phyloP scores from a whole-genome alignment of 306 rosid species.

The Dryas octopetala region DNA sequence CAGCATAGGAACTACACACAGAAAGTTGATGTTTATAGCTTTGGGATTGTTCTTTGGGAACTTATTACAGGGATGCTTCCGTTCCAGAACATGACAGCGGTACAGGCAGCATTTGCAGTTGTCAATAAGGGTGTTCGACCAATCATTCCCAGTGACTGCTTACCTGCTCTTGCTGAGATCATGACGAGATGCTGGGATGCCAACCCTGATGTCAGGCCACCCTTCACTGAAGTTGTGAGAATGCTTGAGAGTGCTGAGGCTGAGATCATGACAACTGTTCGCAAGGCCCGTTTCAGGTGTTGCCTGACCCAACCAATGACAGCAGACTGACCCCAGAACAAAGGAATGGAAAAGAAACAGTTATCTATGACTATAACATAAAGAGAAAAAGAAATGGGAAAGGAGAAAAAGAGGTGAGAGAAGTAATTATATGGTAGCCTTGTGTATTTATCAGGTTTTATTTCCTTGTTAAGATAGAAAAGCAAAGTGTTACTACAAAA shows the following conservation, averaged over 20 bases:
- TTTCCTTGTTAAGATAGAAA: slow-evolving; percentile 36
- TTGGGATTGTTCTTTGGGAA: slow-evolving; percentile 98
- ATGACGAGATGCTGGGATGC: slow-evolving; percentile 99
- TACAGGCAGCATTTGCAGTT: slow-evolving; percentile 99
- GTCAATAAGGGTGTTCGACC: slow-evolving; percentile 93
- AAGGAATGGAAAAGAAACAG: slow-evolving; percentile 33
- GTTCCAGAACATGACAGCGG: slow-evolving; percentile 98
- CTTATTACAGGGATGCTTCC: slow-evolving; percentile 98
- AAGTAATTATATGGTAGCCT: slow-evolving; percentile 49
- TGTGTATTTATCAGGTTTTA: slow-evolving; percentile 59
- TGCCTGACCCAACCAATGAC: slow-evolving; percentile 94
- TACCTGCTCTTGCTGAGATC: slow-evolving; percentile 84
- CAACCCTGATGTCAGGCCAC: slow-evolving; percentile 93
- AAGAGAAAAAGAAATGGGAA: slow-evolving; percentile 36
- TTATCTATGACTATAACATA: slow-evolving; percentile 25
- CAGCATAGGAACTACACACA: slow-evolving; percentile 98
- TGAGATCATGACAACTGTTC: slow-evolving; percentile 88
- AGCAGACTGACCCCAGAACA: slow-evolving; percentile 58
- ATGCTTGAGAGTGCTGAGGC: slow-evolving; percentile 93
- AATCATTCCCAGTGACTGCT: slow-evolving; percentile 75
- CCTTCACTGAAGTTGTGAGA: slow-evolving; percentile 72
- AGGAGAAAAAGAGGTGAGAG: slow-evolving; percentile 36
- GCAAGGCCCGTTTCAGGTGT: slow-evolving; percentile 97
- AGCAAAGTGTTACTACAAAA: slow-evolving; percentile 39
- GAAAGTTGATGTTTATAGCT: slow-evolving; percentile 95